Conservation (phyloP, 1,139 yeast species). For the Suhomyces yuchorum region DNA sequence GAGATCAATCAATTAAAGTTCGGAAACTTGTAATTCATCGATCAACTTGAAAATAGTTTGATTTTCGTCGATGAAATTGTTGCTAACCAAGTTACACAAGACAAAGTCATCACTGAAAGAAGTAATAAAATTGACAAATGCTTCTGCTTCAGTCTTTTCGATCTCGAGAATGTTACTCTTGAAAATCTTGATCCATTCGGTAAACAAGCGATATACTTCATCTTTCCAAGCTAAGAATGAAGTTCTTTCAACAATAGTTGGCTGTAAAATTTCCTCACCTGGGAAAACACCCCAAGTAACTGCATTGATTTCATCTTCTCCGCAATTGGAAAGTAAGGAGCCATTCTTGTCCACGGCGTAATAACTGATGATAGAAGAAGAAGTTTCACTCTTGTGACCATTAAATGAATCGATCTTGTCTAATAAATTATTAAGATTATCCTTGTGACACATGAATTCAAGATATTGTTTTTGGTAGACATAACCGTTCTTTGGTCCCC, state of each 20-base stretch:
- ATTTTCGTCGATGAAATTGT: conserved; percentile 64
- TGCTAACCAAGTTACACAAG: conserved; percentile 87
- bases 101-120: conserved; percentile 61
- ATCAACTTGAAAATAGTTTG: conserved; percentile 49
- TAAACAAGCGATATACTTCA: conserved; percentile 81
- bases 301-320: conserved; percentile 81
- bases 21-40: conserved; percentile 28
- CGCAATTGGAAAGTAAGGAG: conserved; percentile 63
- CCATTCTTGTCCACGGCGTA: conserved; percentile 75
- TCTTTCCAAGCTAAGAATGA: conserved; percentile 96
- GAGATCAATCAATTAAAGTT: conserved; percentile 13
- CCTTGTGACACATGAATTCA: conserved; percentile 77
- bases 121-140: conserved; percentile 46
- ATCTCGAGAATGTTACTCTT: conserved; percentile 43
- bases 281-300: conserved; percentile 99
- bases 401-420: conserved; percentile 41
- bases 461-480: conserved; percentile 94
- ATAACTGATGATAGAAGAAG: conserved; percentile 59
- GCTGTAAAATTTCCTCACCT: conserved; percentile 86
- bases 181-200: conserved; percentile 74
- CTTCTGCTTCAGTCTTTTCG: conserved; percentile 29
- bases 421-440: conserved; percentile 43
- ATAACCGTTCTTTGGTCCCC: conserved; percentile 96
- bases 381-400: conserved; percentile 40
- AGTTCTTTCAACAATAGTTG: conserved; percentile 87